Base-by-base conservation (phyloP, 2,329 filamentous ascomycete genomes). In the Teratosphaeria gauchensis region DNA sequence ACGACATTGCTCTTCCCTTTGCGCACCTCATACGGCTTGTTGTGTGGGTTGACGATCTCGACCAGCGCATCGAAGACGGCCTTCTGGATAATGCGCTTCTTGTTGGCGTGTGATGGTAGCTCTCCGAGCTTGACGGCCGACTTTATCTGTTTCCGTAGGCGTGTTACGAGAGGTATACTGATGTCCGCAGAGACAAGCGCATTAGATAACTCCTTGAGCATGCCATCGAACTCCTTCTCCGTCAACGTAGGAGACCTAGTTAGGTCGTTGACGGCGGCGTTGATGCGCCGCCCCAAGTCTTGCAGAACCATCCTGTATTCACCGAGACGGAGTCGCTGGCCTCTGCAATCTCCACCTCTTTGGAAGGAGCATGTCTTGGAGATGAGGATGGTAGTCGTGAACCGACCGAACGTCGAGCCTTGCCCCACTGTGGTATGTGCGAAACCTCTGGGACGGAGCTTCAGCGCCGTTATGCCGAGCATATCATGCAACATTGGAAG, bases 211-310 rank as follows among this genome's bases (percentile, higher is more conserved):
- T 97, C 92, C 78, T 97, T 97, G 74, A 99, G 83, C 94, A 99
- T 99, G 69, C 83, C 82, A 80, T 99, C 94, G 74, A 99, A 97
- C 51, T 92, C 91, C 87, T 97, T 97, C 78, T 99, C 94, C 73
- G 97, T 92, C 67, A 97, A 84, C 71, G 95, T 96, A 65, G 86
- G 89, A 59, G 94, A 90, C 70, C 92, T 84, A 61, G 92, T 96
- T 70, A 97, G 82, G 78, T 96, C 92, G 63, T 86, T 88, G 78
- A 99, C 89, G 70, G 94, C 94, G 81, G 90, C 85, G 78, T 96
- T 97, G 76, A 99, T 97, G 78, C 94, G 94, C 81, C 92, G 91
- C 69, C 94, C 94, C 61, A 99, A 84, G 83, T 99, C 94, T 85
- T 96, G 92, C 72, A 99, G 88, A 82, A 99, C 94, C 94, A 99